A percentile compares a stretch with the other conserved stretches of the same genome.
These are phyloP conservation scores for Tricladium varicosporioides DNA, from an alignment of 2,329 filamentous ascomycete genomes.

Conservation along the genomic window DNA sequence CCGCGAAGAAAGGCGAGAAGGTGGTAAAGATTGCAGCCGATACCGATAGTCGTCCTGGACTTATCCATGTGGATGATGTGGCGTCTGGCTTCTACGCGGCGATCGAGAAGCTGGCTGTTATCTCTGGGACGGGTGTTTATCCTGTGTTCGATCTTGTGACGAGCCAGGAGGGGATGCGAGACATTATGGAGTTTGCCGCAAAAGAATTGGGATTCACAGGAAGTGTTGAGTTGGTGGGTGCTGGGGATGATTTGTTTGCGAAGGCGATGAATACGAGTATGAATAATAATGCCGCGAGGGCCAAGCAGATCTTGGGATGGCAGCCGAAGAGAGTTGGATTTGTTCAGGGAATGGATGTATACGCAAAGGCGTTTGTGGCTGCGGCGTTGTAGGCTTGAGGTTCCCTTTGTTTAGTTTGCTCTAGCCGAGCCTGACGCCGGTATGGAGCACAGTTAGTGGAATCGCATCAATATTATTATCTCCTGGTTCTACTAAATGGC, in stretches of 20 bases:
- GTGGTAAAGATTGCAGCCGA: conserved; percentile 26
- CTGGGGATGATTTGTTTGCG: conserved; percentile 27
- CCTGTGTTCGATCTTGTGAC: conserved; percentile 39
- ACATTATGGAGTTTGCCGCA: conserved; percentile 30
- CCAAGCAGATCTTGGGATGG: conserved; percentile 36
- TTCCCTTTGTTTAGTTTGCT: no score
- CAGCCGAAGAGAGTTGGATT: conserved; percentile 31
- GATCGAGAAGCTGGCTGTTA: conserved; percentile 34
- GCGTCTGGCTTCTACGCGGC: conserved; percentile 34
- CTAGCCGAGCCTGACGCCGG: no score
- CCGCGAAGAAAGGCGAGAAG: conserved; percentile 19
- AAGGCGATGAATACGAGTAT: conserved; percentile 28
- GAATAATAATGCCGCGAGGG: conserved; percentile 28
- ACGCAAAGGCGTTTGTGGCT: conserved; percentile 18
- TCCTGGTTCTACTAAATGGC: no score
- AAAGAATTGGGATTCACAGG: conserved; percentile 29
- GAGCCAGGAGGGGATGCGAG: conserved; percentile 33
- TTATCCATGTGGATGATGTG: conserved; percentile 40
- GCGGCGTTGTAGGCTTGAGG: neutral
- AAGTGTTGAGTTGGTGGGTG: conserved; percentile 27
- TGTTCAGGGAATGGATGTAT: conserved; percentile 22
- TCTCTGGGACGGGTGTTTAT: conserved; percentile 31
- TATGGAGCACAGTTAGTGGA: no score
- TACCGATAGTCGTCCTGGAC: conserved; percentile 21
- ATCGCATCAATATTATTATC: no score